phyloP scores from a whole-genome alignment of 306 rosid species.

The Cucurbita moschata region DNA sequence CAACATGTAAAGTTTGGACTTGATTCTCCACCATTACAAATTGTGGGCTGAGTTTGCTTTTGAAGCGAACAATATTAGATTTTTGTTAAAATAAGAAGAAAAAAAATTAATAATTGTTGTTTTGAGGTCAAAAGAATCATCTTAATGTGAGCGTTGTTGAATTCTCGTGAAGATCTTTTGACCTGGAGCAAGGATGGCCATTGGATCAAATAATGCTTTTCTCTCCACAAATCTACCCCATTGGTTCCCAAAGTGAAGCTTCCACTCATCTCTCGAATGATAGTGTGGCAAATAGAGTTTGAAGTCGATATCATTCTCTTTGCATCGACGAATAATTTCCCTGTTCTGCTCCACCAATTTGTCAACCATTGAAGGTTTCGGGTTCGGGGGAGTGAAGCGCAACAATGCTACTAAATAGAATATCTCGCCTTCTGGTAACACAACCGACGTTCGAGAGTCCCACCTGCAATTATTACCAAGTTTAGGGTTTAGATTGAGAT shows the following conservation, averaged over 20 bases:
- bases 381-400: constrained; percentile 48
- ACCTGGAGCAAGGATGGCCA: constrained; percentile 80
- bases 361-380: constrained; percentile 33
- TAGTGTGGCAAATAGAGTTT: constrained; percentile 82
- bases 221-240: constrained; percentile 52
- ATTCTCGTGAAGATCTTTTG: constrained; percentile 60
- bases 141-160: not conserved
- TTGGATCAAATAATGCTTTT: constrained; percentile 57
- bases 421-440: constrained; percentile 62
- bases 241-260: constrained; percentile 53
- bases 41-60: not conserved
- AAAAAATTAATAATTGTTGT: not conserved
- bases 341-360: constrained; percentile 50
- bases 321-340: constrained; percentile 42
- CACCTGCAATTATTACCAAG: constrained; percentile 33
- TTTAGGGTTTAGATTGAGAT: not conserved
- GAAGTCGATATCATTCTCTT: constrained; percentile 37
- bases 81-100: not conserved
- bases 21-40: not conserved
- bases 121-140: not conserved
- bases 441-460: constrained; percentile 70
- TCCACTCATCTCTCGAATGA: constrained; percentile 52
- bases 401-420: constrained; percentile 77
- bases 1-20: not conserved
- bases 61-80: not conserved